These are phyloP conservation scores for Ceratocystis alfenasii DNA, from an alignment of 2,329 filamentous ascomycete species.

Conservation along the genomic window DNA sequence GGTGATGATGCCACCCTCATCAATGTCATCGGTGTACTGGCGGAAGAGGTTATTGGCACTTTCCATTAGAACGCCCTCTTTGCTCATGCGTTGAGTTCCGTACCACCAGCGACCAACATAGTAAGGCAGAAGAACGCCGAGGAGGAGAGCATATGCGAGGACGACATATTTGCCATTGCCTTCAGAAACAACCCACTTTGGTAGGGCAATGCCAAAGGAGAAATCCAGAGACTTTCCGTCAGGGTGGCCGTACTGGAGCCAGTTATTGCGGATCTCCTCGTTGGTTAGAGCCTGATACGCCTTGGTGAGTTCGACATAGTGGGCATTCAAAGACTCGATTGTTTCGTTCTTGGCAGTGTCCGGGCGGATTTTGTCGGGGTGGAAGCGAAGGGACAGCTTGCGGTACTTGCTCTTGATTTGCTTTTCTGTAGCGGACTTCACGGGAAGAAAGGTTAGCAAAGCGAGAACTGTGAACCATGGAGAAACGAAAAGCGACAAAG, in stretches of 20 bases:
- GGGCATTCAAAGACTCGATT: constrained; percentile 65
- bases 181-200: constrained; percentile 82
- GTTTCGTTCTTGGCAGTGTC: constrained; percentile 85
- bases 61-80: constrained; percentile 84
- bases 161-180: constrained; percentile 94
- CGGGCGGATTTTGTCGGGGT: constrained; percentile 84
- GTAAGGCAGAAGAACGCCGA: constrained; percentile 85
- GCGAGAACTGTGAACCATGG: not conserved
- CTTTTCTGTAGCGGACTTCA: constrained; percentile 68
- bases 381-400: constrained; percentile 69
- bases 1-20: constrained; percentile 65
- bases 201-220: constrained; percentile 92
- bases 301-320: constrained; percentile 91
- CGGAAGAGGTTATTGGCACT: constrained; percentile 91
- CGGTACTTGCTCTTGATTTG: constrained; percentile 88
- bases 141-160: constrained; percentile 72
- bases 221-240: constrained; percentile 89
- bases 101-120: constrained; percentile 98
- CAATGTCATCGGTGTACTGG: constrained; percentile 76
- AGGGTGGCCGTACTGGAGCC: constrained; percentile 86
- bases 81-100: constrained; percentile 81
- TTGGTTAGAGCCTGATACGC: constrained; percentile 97
- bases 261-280: constrained; percentile 95
- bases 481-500: not conserved
- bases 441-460: constrained; percentile 18